Percentiles rank a stretch among this genome's conserved stretches.
These are phyloP conservation scores for Sugiyamaella chiloensis DNA, from an alignment of 805 yeast species.

Conservation along the genomic window DNA sequence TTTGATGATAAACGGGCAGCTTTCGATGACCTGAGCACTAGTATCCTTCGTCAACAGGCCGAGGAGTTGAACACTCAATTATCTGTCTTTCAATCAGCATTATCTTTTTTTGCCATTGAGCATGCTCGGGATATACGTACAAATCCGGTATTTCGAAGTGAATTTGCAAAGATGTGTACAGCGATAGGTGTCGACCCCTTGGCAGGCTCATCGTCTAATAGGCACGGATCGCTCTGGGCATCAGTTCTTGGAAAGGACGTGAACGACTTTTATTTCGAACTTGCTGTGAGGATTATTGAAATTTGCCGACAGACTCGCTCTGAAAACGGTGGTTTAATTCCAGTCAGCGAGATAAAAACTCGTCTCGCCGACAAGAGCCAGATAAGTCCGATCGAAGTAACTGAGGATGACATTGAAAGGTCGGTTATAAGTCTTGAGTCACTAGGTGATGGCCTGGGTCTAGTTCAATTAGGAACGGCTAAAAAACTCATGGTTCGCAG, in stretches of 20 bases:
- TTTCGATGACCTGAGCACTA: conserved; percentile 50
- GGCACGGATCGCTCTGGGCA: conserved; percentile 35
- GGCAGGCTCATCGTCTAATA: conserved; percentile 33
- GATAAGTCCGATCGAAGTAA: conserved; percentile 31
- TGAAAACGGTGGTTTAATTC: conserved; percentile 78
- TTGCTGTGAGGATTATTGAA: conserved; percentile 74
- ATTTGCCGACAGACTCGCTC: conserved; percentile 65
- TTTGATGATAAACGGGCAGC: conserved; percentile 38
- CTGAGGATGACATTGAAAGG: conserved; percentile 52
- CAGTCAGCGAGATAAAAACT: conserved; percentile 51
- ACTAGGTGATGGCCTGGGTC: conserved; percentile 70
- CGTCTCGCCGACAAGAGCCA: conserved; percentile 31
- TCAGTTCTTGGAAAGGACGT: conserved; percentile 34
- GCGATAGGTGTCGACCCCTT: conserved; percentile 85
- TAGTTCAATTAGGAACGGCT: conserved; percentile 53
- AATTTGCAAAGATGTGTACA: conserved; percentile 72
- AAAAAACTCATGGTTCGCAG: conserved; percentile 54
- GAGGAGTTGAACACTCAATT: conserved; percentile 67
- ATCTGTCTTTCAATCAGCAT: conserved; percentile 69
- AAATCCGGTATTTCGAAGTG: conserved; percentile 62
- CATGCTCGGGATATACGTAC: conserved; percentile 65
- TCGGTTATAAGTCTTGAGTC: conserved; percentile 52
- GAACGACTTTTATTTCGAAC: conserved; percentile 59
- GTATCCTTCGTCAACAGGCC: conserved; percentile 51
- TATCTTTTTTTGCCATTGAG: conserved; percentile 69